phyloP scores from a whole-genome alignment of 176 grass and related monocot genomes.

The Oryza australiensis region DNA sequence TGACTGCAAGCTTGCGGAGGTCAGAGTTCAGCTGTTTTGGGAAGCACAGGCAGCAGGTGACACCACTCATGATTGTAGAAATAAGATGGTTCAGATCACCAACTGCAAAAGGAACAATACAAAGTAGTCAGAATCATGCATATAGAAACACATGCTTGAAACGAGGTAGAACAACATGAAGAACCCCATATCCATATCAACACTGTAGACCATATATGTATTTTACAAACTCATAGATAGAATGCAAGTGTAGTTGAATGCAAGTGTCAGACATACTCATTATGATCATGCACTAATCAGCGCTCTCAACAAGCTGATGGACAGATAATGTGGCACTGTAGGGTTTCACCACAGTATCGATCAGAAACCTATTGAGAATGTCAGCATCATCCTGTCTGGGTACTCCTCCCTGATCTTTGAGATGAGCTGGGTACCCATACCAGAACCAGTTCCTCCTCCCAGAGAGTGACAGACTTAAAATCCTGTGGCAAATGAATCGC shows the following conservation, averaged over 20 bases:
- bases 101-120: not conserved
- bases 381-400: constrained; percentile 65
- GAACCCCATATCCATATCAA: not conserved
- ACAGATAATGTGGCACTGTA: constrained; percentile 64
- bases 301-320: constrained; percentile 70
- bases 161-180: not conserved
- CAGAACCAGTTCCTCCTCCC: constrained; percentile 61
- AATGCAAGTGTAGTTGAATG: not conserved
- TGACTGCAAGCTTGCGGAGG: too few relatives aligned
- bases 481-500: constrained; percentile 4
- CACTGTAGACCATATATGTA: not conserved
- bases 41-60: too few relatives aligned
- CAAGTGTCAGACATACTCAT: not conserved
- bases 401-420: constrained; percentile 76
- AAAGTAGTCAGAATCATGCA: not conserved
- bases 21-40: too few relatives aligned
- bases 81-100: too few relatives aligned
- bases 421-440: constrained; percentile 70
- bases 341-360: constrained; percentile 51
- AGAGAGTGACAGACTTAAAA: constrained; percentile 67
- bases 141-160: not conserved
- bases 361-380: constrained; percentile 72
- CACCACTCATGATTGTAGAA: too few relatives aligned
- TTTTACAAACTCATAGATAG: not conserved
- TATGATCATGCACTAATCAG: constrained; percentile 58